These are phyloP conservation scores for Amphibolis antarctica DNA, from an alignment of 106 monocot species.

Conservation along the genomic window DNA sequence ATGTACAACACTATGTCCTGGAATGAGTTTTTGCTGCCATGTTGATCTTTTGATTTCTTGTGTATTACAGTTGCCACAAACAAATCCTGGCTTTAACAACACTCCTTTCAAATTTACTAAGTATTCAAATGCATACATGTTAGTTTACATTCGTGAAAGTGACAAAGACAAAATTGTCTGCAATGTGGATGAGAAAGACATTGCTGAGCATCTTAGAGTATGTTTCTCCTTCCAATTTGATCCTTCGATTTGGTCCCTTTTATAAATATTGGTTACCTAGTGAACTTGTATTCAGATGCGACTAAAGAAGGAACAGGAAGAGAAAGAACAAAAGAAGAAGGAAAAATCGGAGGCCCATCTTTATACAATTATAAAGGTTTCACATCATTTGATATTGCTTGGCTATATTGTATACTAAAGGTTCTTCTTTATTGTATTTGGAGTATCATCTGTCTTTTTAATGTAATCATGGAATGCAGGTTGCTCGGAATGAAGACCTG, in stretches of 20 bases:
- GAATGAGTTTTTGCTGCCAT: no score
- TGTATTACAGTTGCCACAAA: conserved; percentile 70
- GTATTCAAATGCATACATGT: conserved; percentile 99
- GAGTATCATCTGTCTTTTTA: no score
- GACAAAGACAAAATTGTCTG: conserved; percentile 97
- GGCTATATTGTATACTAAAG: no score
- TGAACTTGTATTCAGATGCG: conserved; percentile 38
- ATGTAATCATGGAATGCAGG: no score
- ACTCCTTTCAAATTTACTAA: conserved; percentile 95
- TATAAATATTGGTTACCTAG: neutral
- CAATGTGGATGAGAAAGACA: conserved; percentile 98
- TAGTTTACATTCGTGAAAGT: conserved; percentile 95
- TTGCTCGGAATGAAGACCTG: conserved; percentile 86
- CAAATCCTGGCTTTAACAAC: conserved; percentile 92
- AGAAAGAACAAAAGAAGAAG: conserved; percentile 97
- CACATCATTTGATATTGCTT: no score
- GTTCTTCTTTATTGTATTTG: no score
- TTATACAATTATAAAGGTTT: conserved; percentile 97
- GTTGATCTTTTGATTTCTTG: no score
- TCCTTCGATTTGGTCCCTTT: neutral
- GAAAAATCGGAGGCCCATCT: conserved; percentile 98
- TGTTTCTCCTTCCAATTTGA: conserved; percentile 2
- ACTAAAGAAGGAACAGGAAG: conserved; percentile 97
- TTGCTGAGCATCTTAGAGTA: conserved; percentile 88
- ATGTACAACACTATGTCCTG: neutral